Evolutionary conservation across 2,329 filamentous ascomycete genomes (phyloP).

Genomic region (Fusarium torulosum): DNA sequence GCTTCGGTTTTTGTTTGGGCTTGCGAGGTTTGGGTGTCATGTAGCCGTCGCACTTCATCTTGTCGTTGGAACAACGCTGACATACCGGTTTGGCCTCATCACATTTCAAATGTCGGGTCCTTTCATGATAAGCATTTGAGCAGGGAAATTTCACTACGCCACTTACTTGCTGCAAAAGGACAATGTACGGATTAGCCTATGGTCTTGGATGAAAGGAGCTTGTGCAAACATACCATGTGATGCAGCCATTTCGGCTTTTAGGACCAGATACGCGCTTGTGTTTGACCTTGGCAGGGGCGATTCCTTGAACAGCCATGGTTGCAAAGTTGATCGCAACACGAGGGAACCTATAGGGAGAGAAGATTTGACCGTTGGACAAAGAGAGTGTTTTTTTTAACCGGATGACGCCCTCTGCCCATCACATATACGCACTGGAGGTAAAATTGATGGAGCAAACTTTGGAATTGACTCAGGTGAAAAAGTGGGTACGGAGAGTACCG

Average conservation of each 20-base stretch:
- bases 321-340: not conserved
- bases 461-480: too few relatives aligned
- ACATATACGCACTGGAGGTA: too few relatives aligned
- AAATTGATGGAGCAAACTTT: too few relatives aligned
- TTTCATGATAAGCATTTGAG: not conserved
- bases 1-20: not conserved
- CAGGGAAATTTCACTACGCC: too few relatives aligned
- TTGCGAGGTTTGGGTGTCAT: not conserved
- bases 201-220: not conserved
- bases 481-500: not conserved
- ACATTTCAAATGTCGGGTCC: not conserved
- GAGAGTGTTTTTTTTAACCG: not conserved
- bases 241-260: slow-evolving; percentile 6
- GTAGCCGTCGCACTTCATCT: slow-evolving; percentile 2
- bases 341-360: not conserved
- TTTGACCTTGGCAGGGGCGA: not conserved
- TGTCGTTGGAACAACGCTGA: not conserved
- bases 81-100: not conserved
- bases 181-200: not conserved
- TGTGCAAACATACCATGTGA: slow-evolving; percentile 4
- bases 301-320: not conserved
- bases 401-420: too few relatives aligned
- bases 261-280: not conserved
- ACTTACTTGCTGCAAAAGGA: not conserved
- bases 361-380: not conserved